Conservation (phyloP, 768 basidiomycete genomes). For the Agaricus subrufescens region DNA sequence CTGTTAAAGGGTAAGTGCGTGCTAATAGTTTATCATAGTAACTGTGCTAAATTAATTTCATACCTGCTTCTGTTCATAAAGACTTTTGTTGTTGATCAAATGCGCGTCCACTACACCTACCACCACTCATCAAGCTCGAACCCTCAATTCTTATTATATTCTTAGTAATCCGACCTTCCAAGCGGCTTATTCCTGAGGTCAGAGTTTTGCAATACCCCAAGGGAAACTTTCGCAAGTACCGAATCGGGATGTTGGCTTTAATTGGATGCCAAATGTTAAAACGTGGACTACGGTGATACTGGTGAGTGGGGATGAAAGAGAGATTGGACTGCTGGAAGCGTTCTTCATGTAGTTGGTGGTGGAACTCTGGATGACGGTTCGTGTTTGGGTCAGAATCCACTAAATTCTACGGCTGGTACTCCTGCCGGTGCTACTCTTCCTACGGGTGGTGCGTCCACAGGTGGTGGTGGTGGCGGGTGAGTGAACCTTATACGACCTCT, state of each 20-base stretch:
- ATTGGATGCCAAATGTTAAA: slow-evolving; percentile 61
- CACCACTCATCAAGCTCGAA: not conserved
- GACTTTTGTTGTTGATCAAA: not conserved
- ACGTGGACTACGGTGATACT: slow-evolving; percentile 64
- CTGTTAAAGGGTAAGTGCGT: slow-evolving; percentile 46
- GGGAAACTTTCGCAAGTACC: slow-evolving; percentile 38
- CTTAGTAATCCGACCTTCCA: slow-evolving; percentile 50
- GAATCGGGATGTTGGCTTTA: slow-evolving; percentile 56
- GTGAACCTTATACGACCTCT: slow-evolving; percentile 6
- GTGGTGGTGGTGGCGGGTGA: slow-evolving; percentile 14
- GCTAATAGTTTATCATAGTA: not conserved
- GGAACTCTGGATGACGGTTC: slow-evolving; percentile 43
- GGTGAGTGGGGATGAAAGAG: slow-evolving; percentile 62
- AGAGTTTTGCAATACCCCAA: slow-evolving; percentile 63
- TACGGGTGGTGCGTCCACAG: slow-evolving; percentile 39
- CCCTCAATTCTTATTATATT: slow-evolving; percentile 17
- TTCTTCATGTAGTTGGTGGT: slow-evolving; percentile 46
- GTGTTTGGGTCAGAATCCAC: slow-evolving; percentile 58
- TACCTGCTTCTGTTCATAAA: not conserved
- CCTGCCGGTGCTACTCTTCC: slow-evolving; percentile 74
- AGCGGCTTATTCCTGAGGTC: slow-evolving; percentile 75
- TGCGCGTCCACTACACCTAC: not conserved
- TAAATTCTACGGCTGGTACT: slow-evolving; percentile 71
- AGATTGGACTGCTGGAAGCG: slow-evolving; percentile 65
- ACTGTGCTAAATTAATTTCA: not conserved